phyloP scores from a whole-genome alignment of 192 early-diverging fungal genomes.

The Diversispora epigaea region DNA sequence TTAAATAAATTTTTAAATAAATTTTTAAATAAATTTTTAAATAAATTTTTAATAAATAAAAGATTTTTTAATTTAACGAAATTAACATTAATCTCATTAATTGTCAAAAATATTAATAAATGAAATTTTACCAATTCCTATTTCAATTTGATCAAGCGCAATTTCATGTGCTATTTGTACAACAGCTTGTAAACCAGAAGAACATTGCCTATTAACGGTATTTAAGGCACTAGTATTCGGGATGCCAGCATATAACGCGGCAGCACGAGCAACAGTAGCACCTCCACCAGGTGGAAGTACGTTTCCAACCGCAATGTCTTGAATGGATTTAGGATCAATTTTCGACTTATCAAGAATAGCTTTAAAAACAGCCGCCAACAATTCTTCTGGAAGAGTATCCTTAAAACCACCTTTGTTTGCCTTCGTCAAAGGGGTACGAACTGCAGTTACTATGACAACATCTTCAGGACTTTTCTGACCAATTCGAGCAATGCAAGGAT shows the following conservation, averaged over 20 bases:
- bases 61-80: too few relatives aligned
- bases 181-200: conserved; percentile 85
- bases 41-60: too few relatives aligned
- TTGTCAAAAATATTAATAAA: too few relatives aligned
- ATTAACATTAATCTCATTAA: background rate
- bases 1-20: too few relatives aligned
- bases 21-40: too few relatives aligned
- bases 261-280: conserved; percentile 86
- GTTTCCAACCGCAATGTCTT: conserved; percentile 93
- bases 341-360: conserved; percentile 71
- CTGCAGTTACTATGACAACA: conserved; percentile 77
- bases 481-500: conserved; percentile 17
- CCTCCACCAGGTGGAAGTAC: conserved; percentile 88
- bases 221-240: conserved; percentile 76
- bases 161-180: conserved; percentile 83
- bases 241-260: conserved; percentile 85
- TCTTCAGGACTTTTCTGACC: conserved; percentile 76
- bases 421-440: conserved; percentile 74
- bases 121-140: conserved; percentile 69
- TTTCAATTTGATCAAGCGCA: conserved; percentile 81
- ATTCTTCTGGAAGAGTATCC: conserved; percentile 73
- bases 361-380: conserved; percentile 76
- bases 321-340: conserved; percentile 80
- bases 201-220: conserved; percentile 95
- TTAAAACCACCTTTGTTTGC: conserved; percentile 80